These are phyloP conservation scores for Heliosperma pusillum DNA, from an alignment of 148 eudicot genomes.

Conservation along the genomic window DNA sequence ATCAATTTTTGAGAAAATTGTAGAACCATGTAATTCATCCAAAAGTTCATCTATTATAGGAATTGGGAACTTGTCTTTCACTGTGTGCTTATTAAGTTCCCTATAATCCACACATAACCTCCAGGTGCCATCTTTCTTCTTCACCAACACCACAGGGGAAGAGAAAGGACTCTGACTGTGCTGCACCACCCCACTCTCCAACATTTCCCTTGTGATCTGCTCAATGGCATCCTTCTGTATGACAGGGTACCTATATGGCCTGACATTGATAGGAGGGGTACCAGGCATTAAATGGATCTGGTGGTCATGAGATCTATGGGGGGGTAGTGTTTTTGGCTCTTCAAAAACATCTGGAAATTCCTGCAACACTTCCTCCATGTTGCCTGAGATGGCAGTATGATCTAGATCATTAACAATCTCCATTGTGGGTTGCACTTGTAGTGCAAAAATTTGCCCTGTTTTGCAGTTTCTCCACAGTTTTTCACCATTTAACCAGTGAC, in stretches of 20 bases:
- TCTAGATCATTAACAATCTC: too few relatives aligned
- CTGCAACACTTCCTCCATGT: too few relatives aligned
- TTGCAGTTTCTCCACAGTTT: too few relatives aligned
- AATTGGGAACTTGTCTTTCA: background rate
- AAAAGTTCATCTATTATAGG: background rate
- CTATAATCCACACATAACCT: too few relatives aligned
- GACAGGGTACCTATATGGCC: background rate
- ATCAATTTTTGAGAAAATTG: background rate
- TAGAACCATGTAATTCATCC: background rate
- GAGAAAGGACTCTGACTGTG: background rate
- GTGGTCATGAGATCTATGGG: background rate
- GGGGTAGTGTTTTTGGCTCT: background rate
- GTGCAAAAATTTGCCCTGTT: too few relatives aligned
- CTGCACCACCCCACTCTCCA: background rate
- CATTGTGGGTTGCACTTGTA: too few relatives aligned
- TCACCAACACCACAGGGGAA: too few relatives aligned
- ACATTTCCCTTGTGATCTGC: background rate
- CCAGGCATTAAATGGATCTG: background rate
- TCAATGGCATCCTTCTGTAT: slow-evolving; percentile 4
- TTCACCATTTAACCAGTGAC: too few relatives aligned
- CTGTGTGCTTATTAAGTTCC: background rate
- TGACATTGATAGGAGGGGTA: background rate
- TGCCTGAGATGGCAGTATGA: too few relatives aligned
- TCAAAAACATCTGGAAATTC: background rate
- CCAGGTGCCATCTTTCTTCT: too few relatives aligned